phyloP scores from a whole-genome alignment of 176 grass and related monocot genomes.

The Metroxylon sagu region DNA sequence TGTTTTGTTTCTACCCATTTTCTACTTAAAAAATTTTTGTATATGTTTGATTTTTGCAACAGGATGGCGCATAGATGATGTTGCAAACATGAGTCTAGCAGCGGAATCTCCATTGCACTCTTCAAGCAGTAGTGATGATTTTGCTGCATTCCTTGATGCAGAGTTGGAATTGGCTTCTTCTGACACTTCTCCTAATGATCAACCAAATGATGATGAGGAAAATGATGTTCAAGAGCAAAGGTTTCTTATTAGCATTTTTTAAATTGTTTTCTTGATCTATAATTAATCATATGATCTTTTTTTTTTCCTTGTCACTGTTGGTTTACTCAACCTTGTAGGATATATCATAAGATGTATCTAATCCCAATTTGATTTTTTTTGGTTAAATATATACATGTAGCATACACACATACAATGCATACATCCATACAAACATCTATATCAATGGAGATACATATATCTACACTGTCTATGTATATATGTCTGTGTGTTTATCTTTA shows the following conservation, averaged over 20 bases:
- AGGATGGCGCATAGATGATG: neutral
- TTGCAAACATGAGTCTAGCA: slow-evolving; percentile 45
- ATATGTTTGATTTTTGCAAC: neutral
- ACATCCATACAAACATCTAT: no score
- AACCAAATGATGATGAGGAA: slow-evolving; percentile 21
- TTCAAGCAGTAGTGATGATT: slow-evolving; percentile 58
- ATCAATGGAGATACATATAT: no score
- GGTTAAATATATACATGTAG: no score
- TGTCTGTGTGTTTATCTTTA: no score
- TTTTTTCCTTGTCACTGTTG: no score
- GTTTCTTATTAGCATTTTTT: slow-evolving; percentile 12
- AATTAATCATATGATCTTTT: no score
- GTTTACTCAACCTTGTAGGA: no score
- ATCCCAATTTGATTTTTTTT: no score
- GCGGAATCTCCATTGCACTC: slow-evolving; percentile 63
- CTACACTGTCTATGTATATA: no score
- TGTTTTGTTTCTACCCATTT: neutral
- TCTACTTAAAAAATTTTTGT: neutral
- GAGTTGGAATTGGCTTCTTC: slow-evolving; percentile 56
- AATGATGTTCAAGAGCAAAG: slow-evolving; percentile 30
- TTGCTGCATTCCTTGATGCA: slow-evolving; percentile 46
- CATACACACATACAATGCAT: no score
- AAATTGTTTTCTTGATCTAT: neutral
- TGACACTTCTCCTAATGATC: slow-evolving; percentile 5
- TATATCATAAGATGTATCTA: no score